phyloP scores from a whole-genome alignment of 352 stramenopile genomes.

The Thalassiosira livingstoniorum region DNA sequence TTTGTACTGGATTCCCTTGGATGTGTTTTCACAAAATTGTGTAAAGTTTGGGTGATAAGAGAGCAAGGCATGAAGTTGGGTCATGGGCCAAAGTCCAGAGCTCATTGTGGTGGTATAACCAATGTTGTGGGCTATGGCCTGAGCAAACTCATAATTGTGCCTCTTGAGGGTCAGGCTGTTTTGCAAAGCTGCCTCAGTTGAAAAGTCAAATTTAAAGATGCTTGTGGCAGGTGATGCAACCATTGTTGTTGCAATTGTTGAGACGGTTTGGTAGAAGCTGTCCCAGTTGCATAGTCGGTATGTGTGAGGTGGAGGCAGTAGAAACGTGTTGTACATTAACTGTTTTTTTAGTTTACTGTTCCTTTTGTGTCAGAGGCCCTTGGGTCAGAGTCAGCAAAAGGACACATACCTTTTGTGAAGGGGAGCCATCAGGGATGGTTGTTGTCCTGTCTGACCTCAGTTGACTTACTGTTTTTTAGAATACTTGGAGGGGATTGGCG shows the following conservation, averaged over 20 bases:
- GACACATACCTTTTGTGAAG: too few relatives aligned
- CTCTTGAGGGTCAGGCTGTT: not conserved
- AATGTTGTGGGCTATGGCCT: not conserved
- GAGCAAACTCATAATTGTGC: not conserved
- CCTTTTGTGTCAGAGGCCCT: too few relatives aligned
- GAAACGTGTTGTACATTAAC: not conserved
- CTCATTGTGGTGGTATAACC: not conserved
- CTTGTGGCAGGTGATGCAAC: not conserved
- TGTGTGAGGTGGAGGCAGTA: not conserved
- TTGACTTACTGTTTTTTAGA: too few relatives aligned
- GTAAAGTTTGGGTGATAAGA: not conserved
- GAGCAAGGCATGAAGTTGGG: not conserved
- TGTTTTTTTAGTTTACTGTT: too few relatives aligned
- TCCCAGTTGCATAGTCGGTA: not conserved
- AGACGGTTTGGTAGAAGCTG: not conserved
- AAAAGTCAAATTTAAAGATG: not conserved
- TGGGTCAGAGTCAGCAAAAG: too few relatives aligned
- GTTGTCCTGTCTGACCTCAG: too few relatives aligned
- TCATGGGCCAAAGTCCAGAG: not conserved
- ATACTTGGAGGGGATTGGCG: not conserved
- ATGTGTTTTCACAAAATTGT: not conserved
- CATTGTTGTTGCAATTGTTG: not conserved
- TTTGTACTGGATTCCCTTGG: slow-evolving; percentile 23
- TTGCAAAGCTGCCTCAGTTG: not conserved
- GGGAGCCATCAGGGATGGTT: too few relatives aligned